phyloP scores from a whole-genome alignment of 352 stramenopile species.

The Globisporangium paddicum region DNA sequence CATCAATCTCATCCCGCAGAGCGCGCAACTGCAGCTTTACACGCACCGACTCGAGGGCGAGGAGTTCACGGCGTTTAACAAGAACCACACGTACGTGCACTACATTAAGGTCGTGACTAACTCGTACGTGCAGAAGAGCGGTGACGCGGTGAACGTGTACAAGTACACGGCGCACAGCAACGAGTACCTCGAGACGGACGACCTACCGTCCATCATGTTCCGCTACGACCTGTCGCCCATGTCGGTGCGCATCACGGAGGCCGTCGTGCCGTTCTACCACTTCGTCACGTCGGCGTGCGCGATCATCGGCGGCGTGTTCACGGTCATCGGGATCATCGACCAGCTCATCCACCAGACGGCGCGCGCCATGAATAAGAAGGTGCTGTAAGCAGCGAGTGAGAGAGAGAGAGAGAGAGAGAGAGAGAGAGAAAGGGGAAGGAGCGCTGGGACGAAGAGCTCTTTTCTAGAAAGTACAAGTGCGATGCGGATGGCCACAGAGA shows the following conservation, averaged over 20 bases:
- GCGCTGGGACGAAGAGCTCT: background rate
- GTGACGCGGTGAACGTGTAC: constrained; percentile 68
- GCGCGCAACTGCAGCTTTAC: constrained; percentile 88
- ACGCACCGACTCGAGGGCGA: constrained; percentile 92
- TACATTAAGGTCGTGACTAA: constrained; percentile 99
- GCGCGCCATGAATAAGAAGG: constrained; percentile 87
- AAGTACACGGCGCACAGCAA: constrained; percentile 90
- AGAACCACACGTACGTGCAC: constrained; percentile 97
- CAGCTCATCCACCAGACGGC: constrained; percentile 84
- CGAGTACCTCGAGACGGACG: constrained; percentile 84
- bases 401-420: background rate
- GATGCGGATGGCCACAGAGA: background rate
- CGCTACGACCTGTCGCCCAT: constrained; percentile 88
- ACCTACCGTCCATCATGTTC: constrained; percentile 90
- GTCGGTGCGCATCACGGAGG: constrained; percentile 94
- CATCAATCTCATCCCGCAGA: constrained; percentile 78
- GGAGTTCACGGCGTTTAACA: constrained; percentile 87
- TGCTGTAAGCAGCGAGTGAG: constrained; percentile 47
- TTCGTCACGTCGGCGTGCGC: constrained; percentile 94
- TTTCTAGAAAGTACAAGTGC: background rate
- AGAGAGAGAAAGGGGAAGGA: background rate
- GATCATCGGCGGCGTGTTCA: constrained; percentile 96
- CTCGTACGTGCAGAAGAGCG: constrained; percentile 71
- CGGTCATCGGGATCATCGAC: constrained; percentile 93
- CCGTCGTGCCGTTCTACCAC: constrained; percentile 92